Base-by-base conservation (phyloP, 805 yeast genomes). In the Yamadazyma nakazawae region DNA sequence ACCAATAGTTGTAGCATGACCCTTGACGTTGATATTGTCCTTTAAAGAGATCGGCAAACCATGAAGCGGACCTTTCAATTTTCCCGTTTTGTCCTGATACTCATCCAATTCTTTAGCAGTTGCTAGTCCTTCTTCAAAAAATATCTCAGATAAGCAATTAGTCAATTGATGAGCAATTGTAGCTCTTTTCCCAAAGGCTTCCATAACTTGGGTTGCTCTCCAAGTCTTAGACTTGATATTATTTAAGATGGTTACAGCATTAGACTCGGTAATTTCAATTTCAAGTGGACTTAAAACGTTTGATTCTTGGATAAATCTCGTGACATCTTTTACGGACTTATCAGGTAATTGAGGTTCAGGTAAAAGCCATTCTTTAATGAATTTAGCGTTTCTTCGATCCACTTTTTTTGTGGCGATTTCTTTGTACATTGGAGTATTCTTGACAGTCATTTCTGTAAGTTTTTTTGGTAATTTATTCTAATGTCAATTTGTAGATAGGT, bases 11-110 rank as follows among this genome's bases (percentile, higher is more conserved):
- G 70, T 66, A 31, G 65, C 75, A 51, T 70, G 74, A 10, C 75
- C 68, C 43, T 54, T 61, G 53, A 58, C 64, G 49, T 58, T 54
- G 60, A 69, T 63, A 45, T 74, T 77, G 51, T 76, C 83, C 52
- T 82, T 82, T 46, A 82, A 66, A 1, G 85, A 79, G 18, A 82
- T 63, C 1, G 88, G 89, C 28, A 83, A 64, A 2, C 89, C 89
- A 54, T 83, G 88, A 37, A 83, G 70, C 1, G 85, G 82, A 17
- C 88, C 88, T 26, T 76, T 60, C 2, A 74, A 59, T 49, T 75
- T 66, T 11, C 83, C 84, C 34, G 74, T 63, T 38, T 66, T 51
- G 42, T 60, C 63, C 43, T 54, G 78, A 56, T 75, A 73, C 24
- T 70, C 75, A 55, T 84, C 91, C 49, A 81, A 67, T 44, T 62